phyloP scores from a whole-genome alignment of 225 moss, liverwort and hornwort genomes.

The Rhytidiadelphus loreus region DNA sequence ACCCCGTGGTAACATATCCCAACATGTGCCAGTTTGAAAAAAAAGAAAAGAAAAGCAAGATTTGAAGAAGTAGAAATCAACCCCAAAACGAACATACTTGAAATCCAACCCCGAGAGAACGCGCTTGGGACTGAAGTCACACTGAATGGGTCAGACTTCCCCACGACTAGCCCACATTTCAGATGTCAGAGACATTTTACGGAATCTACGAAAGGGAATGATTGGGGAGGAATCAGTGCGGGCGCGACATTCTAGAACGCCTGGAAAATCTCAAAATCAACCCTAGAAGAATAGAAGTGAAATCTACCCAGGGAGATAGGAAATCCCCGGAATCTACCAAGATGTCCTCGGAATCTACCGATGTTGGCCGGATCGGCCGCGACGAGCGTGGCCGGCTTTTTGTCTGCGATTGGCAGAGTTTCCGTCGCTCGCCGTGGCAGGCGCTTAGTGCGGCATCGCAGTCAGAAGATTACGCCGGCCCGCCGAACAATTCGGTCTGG shows the following conservation, averaged over 20 bases:
- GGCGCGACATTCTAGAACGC: neutral
- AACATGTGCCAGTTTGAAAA: neutral
- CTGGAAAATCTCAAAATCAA: neutral
- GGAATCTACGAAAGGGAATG: neutral
- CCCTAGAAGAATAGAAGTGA: accelerated
- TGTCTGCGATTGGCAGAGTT: neutral
- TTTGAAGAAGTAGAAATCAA: neutral
- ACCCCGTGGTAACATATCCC: accelerated
- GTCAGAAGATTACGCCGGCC: slow-evolving; percentile 1
- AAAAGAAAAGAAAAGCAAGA: neutral
- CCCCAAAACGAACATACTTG: neutral
- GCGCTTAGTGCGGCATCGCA: neutral
- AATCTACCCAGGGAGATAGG: neutral
- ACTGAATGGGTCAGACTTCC: neutral
- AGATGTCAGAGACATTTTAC: neutral
- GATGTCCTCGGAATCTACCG: neutral
- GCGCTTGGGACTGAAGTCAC: neutral
- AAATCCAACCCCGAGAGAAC: neutral
- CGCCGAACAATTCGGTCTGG: neutral
- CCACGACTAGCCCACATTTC: neutral
- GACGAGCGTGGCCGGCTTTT: neutral
- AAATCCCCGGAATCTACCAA: neutral
- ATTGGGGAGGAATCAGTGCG: neutral
- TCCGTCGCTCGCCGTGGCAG: neutral
- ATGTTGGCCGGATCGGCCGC: neutral